Evolutionary conservation across 1,284 basidiomycete species (phyloP), one percentile per base, ranked within the genome.

Genomic region (Trametes versicolor): DNA sequence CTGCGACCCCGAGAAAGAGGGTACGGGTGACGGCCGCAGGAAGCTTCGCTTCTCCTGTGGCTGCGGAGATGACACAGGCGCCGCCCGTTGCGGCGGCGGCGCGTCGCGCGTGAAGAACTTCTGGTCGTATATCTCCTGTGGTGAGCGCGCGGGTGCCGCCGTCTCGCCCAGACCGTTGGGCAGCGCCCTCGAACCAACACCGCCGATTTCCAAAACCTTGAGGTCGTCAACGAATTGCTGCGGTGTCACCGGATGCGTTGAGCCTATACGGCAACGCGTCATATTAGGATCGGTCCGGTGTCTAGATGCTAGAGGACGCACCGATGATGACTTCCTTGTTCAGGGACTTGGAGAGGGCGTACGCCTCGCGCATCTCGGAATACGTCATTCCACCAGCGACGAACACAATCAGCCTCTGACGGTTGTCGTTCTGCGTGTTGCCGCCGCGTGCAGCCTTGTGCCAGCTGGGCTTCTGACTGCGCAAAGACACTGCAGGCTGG

Each of bases 371-470:
- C 77, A 98, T 92, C 79, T 99, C 98, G 0, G 95, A 96, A 77
- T 97, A 98, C 2, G 97, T 98, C 87, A 98, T 92, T 1, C 98
- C 98, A 36, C 98, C 98, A 13, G 95, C 95, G 15, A 99, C 84
- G 77, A 99, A 99, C 47, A 99, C 85, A 57, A 99, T 82, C 25
- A 98, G 76, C n/a, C 97, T 84, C 75, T 96, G 93, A 63, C 90
- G 87, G 58, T 84, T 88, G 61, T 92, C 90, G 58, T 79, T 78
- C 8, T 82, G 76, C 9, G 82, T 82, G 27, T 81, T 82, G 58
- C 78, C 83, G 2, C 86, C 78, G 70, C 83, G 85, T 5, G 85
- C 85, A 6, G 89, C 87, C 69, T 88, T 86, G 73, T 96, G 93
- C 95, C 95, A 97, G 60, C 87, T 91, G 6, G 95, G 94, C 75